Base-by-base conservation (phyloP, 345 rosid genomes). In the Pelargonium nanum region DNA sequence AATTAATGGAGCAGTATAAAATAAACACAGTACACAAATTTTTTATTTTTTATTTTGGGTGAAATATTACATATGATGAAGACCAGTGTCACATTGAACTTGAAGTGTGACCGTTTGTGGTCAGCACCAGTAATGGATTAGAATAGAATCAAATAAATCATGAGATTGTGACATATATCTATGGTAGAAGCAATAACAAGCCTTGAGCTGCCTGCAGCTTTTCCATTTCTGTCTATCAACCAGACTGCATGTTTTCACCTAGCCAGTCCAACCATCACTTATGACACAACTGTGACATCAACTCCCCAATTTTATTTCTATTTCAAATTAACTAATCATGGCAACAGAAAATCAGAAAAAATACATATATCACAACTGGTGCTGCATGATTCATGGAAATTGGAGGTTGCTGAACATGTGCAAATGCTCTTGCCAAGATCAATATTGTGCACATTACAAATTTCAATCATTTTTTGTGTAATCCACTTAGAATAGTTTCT, bases 51-150 rank as follows among this genome's bases (percentile, higher is more conserved):
- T 19, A 51, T 51, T 19, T 19, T 51, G 16, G 54, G 22, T 51
- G 5, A 17, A 51, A 1, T 51, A 51, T 5, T 51, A 51, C 16
- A 51, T 16, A 51, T 51, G 45, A 10, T 34, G 45, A 34, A 34
- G 45, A 34, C 13, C 6, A 5, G 13, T 34, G 45, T 5, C 45
- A 4, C 13, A 4, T 3, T 34, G 45, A 34, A 9, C 45, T 65
- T 82, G 81, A 74, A 77, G 69, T 19, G 44, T 73, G 74, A 77
- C 73, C 30, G 55, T 64, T 75, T 74, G 78, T 67, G 57, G 66
- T 70, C 77, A 71, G 45, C 59, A 54, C 23, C 25, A 54, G 63
- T 61, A 53, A 51, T 45, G 56, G 73, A 61, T 55, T 45, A 52
- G 62, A 73, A 65, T 56, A 30, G 54, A 65, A 61, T 61, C 63